These are phyloP conservation scores for Penicillium polonicum DNA, from an alignment of 2,329 filamentous ascomycete genomes.

Conservation along the genomic window DNA sequence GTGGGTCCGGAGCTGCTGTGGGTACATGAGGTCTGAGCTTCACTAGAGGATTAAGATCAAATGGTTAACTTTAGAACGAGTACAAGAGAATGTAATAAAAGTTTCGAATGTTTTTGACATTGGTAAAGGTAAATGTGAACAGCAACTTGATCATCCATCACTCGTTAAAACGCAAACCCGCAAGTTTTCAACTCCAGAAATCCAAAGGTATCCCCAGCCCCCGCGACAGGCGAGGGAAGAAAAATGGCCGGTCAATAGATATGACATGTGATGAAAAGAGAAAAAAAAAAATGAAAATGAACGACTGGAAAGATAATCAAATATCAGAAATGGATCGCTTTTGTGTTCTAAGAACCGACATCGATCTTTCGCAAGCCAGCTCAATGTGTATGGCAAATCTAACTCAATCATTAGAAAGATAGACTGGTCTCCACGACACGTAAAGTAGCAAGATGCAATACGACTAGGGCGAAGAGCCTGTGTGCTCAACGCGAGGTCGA, in stretches of 20 bases:
- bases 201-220: conserved; percentile 21
- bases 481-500: neutral
- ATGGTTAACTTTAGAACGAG: neutral
- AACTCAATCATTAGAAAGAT: conserved; percentile 1
- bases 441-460: conserved; percentile 1
- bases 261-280: conserved; percentile 8
- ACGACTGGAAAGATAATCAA: conserved; percentile 1
- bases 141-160: conserved; percentile 12
- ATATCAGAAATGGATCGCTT: conserved; percentile 18
- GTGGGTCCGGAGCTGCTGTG: neutral
- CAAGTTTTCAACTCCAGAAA: conserved; percentile 17
- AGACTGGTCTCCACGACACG: neutral
- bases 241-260: conserved; percentile 12
- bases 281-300: neutral
- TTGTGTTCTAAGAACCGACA: conserved; percentile 14
- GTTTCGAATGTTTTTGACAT: conserved; percentile 18
- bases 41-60: neutral
- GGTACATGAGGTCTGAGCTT: neutral
- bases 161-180: conserved; percentile 10
- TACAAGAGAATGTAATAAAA: neutral
- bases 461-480: conserved; percentile 3
- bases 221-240: conserved; percentile 6
- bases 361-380: conserved; percentile 16
- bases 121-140: conserved; percentile 7
- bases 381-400: neutral